Base-by-base conservation (phyloP, 768 basidiomycete species). In the Trametes sanguinea region DNA sequence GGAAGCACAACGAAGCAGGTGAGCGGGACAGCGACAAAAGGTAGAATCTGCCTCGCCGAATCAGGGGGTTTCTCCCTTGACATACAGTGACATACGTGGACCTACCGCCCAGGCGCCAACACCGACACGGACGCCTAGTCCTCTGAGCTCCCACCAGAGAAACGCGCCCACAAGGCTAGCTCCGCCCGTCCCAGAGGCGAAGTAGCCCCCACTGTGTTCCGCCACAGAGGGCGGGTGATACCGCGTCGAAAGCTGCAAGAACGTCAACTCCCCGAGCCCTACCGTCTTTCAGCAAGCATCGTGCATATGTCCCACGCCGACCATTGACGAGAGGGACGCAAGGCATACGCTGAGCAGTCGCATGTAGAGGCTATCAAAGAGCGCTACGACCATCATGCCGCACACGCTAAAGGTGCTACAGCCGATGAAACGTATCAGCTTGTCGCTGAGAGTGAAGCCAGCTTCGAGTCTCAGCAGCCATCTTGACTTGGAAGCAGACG, bases 231-330 rank as follows among this genome's bases (percentile, higher is more conserved):
- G 77, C 1, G 87, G 88, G 47, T 82, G 87, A 61, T 81, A 94
- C 1, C 87, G 88, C 2, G 90, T 93, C 0, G 93, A 95, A n/a
- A 95, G 77, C 76, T 98, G 96, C 2, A 98, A 78, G 72, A 94
- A 98, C 0, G 95, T 97, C 57, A 98, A 74, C 74, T 99, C 97
- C 17, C 97, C 97, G 8, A 99, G 78, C 8, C 96, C 92, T 92
- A 61, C 58, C 5, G n/a, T 11, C 22, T 11, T n/a, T 30, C 17
- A 57, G 46, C 44, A 54, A 10, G 1, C n/a, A 27, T 42, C 33
- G 16, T 14, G 46, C 17, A 10, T 17, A 52, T 16, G 22, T 11
- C 7, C 59, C 64, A 46, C 65, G 88, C 90, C 95, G 33, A 22
- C 22, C 22, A 22, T 22, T 22, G 91, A 92, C 0, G 94, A 92